Conservation (phyloP, 768 basidiomycete genomes). For the Gloeopeniophorella convolvens region DNA sequence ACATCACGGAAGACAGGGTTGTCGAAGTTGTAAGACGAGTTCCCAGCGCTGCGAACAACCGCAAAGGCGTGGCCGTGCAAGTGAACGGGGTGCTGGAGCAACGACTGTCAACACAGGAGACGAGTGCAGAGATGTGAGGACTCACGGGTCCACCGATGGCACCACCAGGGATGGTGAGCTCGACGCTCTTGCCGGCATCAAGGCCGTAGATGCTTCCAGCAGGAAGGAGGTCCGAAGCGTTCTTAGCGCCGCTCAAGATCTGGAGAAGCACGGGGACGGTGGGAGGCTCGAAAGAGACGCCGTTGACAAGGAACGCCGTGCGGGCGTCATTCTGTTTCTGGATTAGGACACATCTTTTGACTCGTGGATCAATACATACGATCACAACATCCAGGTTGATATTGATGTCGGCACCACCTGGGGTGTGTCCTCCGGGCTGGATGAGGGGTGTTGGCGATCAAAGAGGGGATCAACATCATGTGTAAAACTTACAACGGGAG, state of each 20-base stretch:
- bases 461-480: not conserved
- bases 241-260: constrained; percentile 46
- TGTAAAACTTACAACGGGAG: constrained; percentile 13
- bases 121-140: not conserved
- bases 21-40: constrained; percentile 13
- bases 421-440: constrained; percentile 22
- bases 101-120: not conserved
- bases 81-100: constrained; percentile 15
- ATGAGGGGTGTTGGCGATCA: not conserved
- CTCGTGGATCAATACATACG: constrained; percentile 9
- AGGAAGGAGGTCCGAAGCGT: constrained; percentile 44
- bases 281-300: constrained; percentile 33
- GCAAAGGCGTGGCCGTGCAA: constrained; percentile 13
- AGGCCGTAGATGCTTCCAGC: constrained; percentile 40
- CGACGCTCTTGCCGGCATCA: constrained; percentile 40
- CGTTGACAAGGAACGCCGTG: constrained; percentile 31
- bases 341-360: not conserved
- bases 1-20: constrained; percentile 21
- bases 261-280: constrained; percentile 50
- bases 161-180: constrained; percentile 42
- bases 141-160: constrained; percentile 28
- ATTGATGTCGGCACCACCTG: constrained; percentile 23
- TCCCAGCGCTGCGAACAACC: constrained; percentile 12
- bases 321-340: not conserved
- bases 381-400: constrained; percentile 17